Evolutionary conservation across 1,139 yeast genomes (phyloP).

Genomic region (Yamadazyma diospyri): DNA sequence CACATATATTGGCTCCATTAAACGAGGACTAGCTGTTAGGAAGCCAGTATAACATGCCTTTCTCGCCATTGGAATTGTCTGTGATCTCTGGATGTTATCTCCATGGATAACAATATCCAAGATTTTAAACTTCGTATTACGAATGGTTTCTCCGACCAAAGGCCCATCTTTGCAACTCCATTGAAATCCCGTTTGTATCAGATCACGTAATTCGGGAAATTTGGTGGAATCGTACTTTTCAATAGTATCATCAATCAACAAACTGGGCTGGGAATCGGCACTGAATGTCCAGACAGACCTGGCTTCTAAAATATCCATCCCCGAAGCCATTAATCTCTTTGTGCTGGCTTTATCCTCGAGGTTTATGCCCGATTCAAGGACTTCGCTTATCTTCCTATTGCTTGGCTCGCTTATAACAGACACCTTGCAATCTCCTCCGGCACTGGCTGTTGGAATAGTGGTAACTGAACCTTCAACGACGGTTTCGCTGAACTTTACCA

Average conservation of each 20-base stretch:
- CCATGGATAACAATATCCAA: constrained; percentile 56
- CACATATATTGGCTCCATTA: constrained; percentile 82
- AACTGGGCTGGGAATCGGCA: constrained; percentile 53
- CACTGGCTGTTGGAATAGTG: constrained; percentile 54
- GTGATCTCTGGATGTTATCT: constrained; percentile 50
- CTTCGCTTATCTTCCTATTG: constrained; percentile 33
- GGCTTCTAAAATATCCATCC: constrained; percentile 84
- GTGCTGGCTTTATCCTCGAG: constrained; percentile 42
- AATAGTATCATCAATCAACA: constrained; percentile 74
- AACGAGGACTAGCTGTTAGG: constrained; percentile 71
- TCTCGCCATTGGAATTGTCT: constrained; percentile 77
- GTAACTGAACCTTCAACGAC: constrained; percentile 65
- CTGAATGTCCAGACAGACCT: constrained; percentile 83
- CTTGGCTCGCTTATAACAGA: constrained; percentile 81
- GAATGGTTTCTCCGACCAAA: constrained; percentile 76
- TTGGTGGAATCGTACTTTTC: constrained; percentile 60
- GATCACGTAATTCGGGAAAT: constrained; percentile 51
- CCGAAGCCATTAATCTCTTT: constrained; percentile 55
- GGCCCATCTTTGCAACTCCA: constrained; percentile 92
- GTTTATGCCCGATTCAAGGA: constrained; percentile 23
- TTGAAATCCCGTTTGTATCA: constrained; percentile 71
- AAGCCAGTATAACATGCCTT: constrained; percentile 84
- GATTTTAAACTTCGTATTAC: constrained; percentile 69
- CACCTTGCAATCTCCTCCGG: constrained; percentile 52
- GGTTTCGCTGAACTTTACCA: constrained; percentile 78